Conservation (phyloP, 2,329 filamentous ascomycete genomes). For the Fusarium tjaetaba region DNA sequence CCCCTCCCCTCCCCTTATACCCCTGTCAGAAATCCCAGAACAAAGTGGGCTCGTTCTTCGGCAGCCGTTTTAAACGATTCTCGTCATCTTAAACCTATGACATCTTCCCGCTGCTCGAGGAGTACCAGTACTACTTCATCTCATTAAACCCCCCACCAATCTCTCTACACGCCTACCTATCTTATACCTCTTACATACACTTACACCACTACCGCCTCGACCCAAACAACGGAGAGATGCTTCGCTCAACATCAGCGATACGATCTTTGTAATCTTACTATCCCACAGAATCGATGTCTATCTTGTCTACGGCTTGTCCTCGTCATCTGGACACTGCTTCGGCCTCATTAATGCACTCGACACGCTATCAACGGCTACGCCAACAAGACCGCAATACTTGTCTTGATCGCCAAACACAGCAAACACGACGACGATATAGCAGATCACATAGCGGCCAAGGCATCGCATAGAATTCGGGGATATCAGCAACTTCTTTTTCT, state of each 20-base stretch:
- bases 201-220: background rate
- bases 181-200: background rate
- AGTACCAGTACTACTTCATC: conserved; percentile 19
- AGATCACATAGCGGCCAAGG: background rate
- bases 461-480: conserved; percentile 4
- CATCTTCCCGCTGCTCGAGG: conserved; percentile 14
- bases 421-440: background rate
- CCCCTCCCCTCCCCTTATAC: conserved; percentile 12
- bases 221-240: conserved; percentile 21
- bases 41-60: conserved; percentile 28
- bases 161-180: background rate
- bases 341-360: conserved; percentile 31
- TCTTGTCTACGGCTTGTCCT: conserved; percentile 26
- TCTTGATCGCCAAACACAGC: conserved; percentile 15
- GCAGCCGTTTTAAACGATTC: conserved; percentile 21
- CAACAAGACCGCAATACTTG: conserved; percentile 19
- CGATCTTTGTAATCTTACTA: conserved; percentile 23
- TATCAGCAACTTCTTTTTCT: background rate
- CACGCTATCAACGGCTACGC: conserved; percentile 33
- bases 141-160: conserved; percentile 11
- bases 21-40: conserved; percentile 13
- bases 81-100: conserved; percentile 24
- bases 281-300: conserved; percentile 36
- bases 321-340: conserved; percentile 22
- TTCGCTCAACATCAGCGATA: background rate